phyloP scores from a whole-genome alignment of 495 filamentous ascomycete species.

The Penicillium bialowiezense region DNA sequence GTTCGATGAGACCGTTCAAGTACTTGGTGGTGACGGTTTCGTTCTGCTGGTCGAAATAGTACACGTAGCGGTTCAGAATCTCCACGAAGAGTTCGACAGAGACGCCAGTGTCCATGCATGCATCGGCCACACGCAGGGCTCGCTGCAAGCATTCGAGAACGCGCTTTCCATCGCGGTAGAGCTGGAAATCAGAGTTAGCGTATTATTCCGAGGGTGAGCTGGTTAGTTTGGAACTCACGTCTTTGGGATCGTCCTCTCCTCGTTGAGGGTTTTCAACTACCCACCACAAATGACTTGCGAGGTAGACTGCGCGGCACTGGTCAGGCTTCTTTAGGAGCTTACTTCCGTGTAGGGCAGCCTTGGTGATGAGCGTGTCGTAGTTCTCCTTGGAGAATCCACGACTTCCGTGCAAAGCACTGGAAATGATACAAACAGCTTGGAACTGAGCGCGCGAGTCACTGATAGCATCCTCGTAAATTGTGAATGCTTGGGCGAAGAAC shows the following conservation, averaged over 20 bases:
- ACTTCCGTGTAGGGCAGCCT: conserved; percentile 93
- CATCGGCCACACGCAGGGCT: conserved; percentile 92
- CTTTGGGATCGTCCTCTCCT: conserved; percentile 78
- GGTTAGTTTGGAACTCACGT: conserved; percentile 57
- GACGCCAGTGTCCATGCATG: conserved; percentile 99
- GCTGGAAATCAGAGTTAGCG: conserved; percentile 41
- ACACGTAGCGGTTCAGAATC: conserved; percentile 96
- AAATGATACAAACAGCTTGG: conserved; percentile 94
- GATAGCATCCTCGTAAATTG: conserved; percentile 94
- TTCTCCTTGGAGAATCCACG: conserved; percentile 92
- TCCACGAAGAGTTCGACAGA: conserved; percentile 97
- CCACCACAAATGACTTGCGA: conserved; percentile 98
- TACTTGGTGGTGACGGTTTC: conserved; percentile 98
- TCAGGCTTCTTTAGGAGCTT: conserved; percentile 98
- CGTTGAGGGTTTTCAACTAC: conserved; percentile 80
- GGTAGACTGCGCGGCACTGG: conserved; percentile 92
- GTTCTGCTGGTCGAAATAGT: conserved; percentile 99
- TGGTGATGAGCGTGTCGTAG: conserved; percentile 97
- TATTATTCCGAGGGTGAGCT: background rate
- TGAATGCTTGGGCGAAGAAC: conserved; percentile 98
- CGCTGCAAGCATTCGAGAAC: conserved; percentile 95
- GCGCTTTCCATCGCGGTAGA: conserved; percentile 95
- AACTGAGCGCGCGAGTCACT: conserved; percentile 95
- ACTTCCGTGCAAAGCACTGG: conserved; percentile 80
- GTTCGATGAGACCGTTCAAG: conserved; percentile 94